Base-by-base conservation (phyloP, 805 yeast genomes). In the Lipomyces kockii region DNA sequence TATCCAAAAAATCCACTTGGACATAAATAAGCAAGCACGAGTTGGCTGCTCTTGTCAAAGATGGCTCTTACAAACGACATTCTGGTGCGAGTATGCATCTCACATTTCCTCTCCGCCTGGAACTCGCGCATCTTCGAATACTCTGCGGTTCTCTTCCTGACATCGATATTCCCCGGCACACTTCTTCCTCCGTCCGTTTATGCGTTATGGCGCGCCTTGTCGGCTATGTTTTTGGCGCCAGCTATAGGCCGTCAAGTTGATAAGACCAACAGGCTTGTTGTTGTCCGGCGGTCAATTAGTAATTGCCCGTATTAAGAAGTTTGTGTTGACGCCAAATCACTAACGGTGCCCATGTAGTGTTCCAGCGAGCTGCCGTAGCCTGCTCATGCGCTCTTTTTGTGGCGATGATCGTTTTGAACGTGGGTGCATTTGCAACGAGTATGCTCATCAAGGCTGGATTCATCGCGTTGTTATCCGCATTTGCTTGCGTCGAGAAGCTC, bases 81-180 rank as follows among this genome's bases (percentile, higher is more conserved):
- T 29, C 53, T 61, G 17, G 25, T n/a, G 12, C 64, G 71, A 6
- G 60, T 68, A 12, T 65, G 69, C 67, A 58, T 75, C 8, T 79
- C 81, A 2, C 83, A 80, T 63, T 69, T 72, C 22, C 73, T 80
- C 11, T 80, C 80, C 25, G 76, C 80, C 14, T 80, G 82, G 82
- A 80, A 80, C 69, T 71, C 78, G 27, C 74, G 83, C 8, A 74
- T 77, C n/a, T 80, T 80, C 70, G 81, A 80, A 67, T 81, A 75
- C 71, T 81, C 80, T 17, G 76, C 80, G 6, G 77, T 77, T 12
- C 66, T 80, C 14, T 76, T 79, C 58, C 76, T 80, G 43, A 78
- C 80, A 34, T 72, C 74, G 35, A 64, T 79, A 49, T 80, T 71
- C 65, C 81, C 81, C 0, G 77, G 76, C 1, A 77, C 77, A 17